These are phyloP conservation scores for Hysterangium stoloniferum DNA, from an alignment of 768 basidiomycete species.

Conservation along the genomic window DNA sequence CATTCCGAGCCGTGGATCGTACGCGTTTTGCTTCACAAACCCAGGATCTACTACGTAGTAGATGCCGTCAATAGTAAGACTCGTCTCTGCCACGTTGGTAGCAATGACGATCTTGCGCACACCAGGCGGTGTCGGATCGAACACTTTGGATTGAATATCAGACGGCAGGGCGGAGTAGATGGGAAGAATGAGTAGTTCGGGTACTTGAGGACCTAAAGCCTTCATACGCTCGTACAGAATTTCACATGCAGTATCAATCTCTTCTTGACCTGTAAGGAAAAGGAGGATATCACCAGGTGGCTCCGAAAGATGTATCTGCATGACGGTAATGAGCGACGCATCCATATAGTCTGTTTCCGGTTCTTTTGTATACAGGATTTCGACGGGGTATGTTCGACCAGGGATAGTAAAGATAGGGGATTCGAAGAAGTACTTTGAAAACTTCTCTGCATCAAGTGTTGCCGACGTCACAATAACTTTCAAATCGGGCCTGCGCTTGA, in stretches of 20 bases:
- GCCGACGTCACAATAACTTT: constrained; percentile 98
- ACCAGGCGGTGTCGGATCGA: constrained; percentile 95
- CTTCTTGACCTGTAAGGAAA: constrained; percentile 97
- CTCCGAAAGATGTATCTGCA: constrained; percentile 98
- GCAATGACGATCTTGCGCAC: constrained; percentile 99
- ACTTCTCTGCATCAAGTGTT: constrained; percentile 98
- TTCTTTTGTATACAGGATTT: constrained; percentile 97
- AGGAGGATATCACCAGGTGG: constrained; percentile 94
- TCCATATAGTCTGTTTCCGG: constrained; percentile 97
- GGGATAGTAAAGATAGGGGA: constrained; percentile 99
- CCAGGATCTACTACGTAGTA: constrained; percentile 99
- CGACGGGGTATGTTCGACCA: constrained; percentile 98
- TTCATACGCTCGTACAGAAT: constrained; percentile 99
- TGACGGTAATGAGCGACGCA: constrained; percentile 95
- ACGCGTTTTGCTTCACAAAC: constrained; percentile 98
- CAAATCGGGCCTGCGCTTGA: constrained; percentile 89
- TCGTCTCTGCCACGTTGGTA: constrained; percentile 99
- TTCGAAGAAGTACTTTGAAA: constrained; percentile 97
- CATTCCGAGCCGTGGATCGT: constrained; percentile 96
- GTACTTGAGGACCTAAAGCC: constrained; percentile 95
- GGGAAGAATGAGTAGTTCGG: constrained; percentile 92
- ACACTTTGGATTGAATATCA: constrained; percentile 95
- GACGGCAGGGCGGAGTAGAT: constrained; percentile 98
- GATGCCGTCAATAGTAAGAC: constrained; percentile 95
- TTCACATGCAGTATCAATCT: constrained; percentile 97